A percentile compares a stretch with the other conserved stretches of the same genome.
Evolutionary conservation across 805 yeast species (phyloP).

Genomic region (Starmerella cellae): DNA sequence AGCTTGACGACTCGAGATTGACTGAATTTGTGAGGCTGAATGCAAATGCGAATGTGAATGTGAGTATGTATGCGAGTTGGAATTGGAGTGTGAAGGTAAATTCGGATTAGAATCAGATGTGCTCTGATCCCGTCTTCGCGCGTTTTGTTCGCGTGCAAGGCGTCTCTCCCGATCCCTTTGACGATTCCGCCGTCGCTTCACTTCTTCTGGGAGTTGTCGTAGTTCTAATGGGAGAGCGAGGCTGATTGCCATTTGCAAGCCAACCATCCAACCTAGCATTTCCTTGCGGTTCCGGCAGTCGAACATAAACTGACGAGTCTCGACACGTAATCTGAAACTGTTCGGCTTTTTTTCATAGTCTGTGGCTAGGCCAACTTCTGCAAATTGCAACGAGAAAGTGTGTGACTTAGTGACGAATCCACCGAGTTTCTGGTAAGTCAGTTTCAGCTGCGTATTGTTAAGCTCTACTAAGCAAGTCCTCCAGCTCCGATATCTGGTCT

Average conservation of each 20-base stretch:
- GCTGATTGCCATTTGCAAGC: constrained; percentile 61
- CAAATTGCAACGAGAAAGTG: constrained; percentile 64
- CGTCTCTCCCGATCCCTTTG: constrained; percentile 15
- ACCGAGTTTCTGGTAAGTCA: constrained; percentile 32
- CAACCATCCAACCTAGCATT: constrained; percentile 67
- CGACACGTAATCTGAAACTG: constrained; percentile 50
- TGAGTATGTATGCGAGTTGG: no score
- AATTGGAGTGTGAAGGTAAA: background rate
- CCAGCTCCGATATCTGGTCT: constrained; percentile 60
- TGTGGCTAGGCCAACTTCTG: constrained; percentile 68
- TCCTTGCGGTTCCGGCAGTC: constrained; percentile 50
- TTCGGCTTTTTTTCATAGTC: constrained; percentile 55
- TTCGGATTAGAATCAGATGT: no score
- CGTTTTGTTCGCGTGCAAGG: background rate
- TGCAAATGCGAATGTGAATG: no score
- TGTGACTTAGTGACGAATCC: constrained; percentile 23
- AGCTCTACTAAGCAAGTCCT: constrained; percentile 51
- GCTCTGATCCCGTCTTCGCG: background rate
- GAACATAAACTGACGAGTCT: constrained; percentile 66
- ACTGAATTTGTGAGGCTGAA: background rate
- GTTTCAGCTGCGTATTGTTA: constrained; percentile 74
- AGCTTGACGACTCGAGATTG: background rate
- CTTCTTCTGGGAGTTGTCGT: constrained; percentile 57
- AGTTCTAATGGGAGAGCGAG: constrained; percentile 62
- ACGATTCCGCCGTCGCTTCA: constrained; percentile 12